A percentile compares a stretch with the other conserved stretches of the same genome.
Conservation (phyloP, 495 filamentous ascomycete species). For the Schizothecium vesticola region DNA sequence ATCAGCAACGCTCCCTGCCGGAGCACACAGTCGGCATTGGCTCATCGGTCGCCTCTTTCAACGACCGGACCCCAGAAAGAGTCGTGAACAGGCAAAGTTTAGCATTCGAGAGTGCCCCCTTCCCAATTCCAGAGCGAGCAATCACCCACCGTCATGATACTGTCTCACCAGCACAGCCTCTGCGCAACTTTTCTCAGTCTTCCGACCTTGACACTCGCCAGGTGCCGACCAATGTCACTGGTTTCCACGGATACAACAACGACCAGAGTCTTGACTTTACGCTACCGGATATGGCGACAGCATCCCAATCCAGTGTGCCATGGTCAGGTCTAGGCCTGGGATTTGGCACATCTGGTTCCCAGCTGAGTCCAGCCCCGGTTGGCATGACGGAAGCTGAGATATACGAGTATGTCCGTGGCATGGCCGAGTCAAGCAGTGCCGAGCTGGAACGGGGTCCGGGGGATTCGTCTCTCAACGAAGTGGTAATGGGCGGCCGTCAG, state of each 20-base stretch:
- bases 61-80: neutral
- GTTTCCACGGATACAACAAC: neutral
- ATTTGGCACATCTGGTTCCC: neutral
- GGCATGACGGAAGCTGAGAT: neutral
- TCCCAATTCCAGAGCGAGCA: neutral
- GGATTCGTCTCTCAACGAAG: neutral
- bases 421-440: neutral
- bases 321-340: neutral
- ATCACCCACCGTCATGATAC: neutral
- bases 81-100: neutral
- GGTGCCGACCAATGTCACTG: neutral
- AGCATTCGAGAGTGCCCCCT: neutral
- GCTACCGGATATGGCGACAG: neutral
- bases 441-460: neutral
- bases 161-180: neutral
- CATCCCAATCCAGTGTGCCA: neutral
- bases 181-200: neutral
- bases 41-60: neutral
- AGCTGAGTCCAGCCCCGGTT: neutral
- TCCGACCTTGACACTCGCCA: neutral
- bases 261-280: neutral
- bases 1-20: neutral
- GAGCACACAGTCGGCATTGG: neutral
- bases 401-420: neutral
- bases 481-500: neutral